Evolutionary conservation across 148 eudicot genomes (phyloP), one percentile per base, ranked within the genome.

Genomic region (Polygonum maritimum): DNA sequence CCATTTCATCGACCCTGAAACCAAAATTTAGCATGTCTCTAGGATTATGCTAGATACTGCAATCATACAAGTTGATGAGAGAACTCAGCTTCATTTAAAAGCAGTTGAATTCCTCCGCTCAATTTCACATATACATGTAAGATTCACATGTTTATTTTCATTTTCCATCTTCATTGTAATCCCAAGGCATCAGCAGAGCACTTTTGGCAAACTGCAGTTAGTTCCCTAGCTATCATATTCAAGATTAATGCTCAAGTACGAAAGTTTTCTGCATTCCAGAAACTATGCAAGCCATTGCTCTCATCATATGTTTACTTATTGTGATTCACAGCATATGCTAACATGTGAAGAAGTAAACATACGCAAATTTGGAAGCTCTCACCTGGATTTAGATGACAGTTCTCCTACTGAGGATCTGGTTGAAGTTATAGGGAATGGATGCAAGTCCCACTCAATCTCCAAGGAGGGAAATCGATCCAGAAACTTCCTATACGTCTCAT

Each of bases 391-490:
- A 26, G 89, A 76, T 60, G 63, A 74, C 31, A 81, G 58, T 47
- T 83, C 86, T 73, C 78, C 84, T 71, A 69, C 63, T 38, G 84
- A 76, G 73, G 87, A 49, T 67, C 41, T 78, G 51, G 84, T 76
- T 19, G 86, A 76, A 74, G 92, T 91, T 38, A 91, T 87, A 0
- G 92, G 86, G 40, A 91, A 49, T 76, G 84, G 71, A 55, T 86
- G 85, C 84, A 91, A 87, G 84, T 91, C 88, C 96, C 92, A 91
- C 74, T 87, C 85, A 65, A 74, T 85, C 85, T 87, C 88, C 41
- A 89, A 58, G 41, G 63, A 22, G 10, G 91, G 87, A 87, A 89
- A 91, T 63, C 74, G 81, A 31, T 80, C 86, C 52, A 87, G 33
- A 54, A 89, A 80, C 67, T 82, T 86, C 71, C 73, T 60, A 76